Conservation (phyloP, 139 green algal genomes). For the Volvox reticuliferus region DNA sequence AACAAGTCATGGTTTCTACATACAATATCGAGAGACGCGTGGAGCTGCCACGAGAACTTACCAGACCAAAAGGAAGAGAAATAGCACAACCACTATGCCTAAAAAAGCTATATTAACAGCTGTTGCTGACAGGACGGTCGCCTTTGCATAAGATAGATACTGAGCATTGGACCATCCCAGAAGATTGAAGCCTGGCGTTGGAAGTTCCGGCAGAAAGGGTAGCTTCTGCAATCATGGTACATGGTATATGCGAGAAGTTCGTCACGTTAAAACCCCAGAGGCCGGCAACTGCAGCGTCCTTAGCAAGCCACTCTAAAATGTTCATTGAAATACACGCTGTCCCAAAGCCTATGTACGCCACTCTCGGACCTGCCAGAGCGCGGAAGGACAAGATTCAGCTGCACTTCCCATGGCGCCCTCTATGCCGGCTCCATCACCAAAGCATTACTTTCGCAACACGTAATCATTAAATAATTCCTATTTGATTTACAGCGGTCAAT, state of each 20-base stretch:
- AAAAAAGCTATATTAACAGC: constrained; percentile 8
- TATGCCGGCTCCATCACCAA: neutral
- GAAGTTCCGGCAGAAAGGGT: neutral
- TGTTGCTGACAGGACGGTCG: neutral
- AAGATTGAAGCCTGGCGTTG: constrained; percentile 17
- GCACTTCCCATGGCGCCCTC: neutral
- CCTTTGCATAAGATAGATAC: neutral
- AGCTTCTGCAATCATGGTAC: constrained; percentile 39
- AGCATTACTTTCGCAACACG: neutral
- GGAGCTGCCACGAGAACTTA: neutral
- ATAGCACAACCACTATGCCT: neutral
- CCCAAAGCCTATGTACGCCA: neutral
- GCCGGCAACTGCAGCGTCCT: too few relatives aligned
- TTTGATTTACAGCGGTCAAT: neutral
- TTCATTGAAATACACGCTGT: neutral
- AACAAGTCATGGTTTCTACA: too few relatives aligned
- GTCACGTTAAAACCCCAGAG: too few relatives aligned
- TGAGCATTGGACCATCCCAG: neutral
- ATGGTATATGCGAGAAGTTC: too few relatives aligned
- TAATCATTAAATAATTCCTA: neutral
- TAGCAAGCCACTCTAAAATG: neutral
- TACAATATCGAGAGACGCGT: too few relatives aligned
- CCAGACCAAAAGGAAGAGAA: neutral
- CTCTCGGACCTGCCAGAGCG: neutral
- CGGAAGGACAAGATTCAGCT: neutral